Evolutionary conservation across 2,329 filamentous ascomycete genomes (phyloP).

Genomic region (Arthrocladium fulminans): DNA sequence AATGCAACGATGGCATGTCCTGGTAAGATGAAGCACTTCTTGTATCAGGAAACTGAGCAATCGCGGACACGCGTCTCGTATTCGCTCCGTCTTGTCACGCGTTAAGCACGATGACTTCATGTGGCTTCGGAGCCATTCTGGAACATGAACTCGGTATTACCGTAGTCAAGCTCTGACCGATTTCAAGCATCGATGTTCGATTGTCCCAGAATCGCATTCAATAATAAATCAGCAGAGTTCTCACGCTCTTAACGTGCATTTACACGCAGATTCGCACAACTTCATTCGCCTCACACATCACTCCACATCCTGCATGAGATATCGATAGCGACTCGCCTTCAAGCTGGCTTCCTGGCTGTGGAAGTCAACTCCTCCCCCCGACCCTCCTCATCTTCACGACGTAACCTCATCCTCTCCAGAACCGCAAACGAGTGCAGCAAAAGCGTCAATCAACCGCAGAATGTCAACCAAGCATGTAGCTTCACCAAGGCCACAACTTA

Average conservation of each 20-base stretch:
- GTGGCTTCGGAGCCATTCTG: background rate
- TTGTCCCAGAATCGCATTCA: too few relatives aligned
- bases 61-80: constrained; percentile 6
- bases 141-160: background rate
- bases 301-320: background rate
- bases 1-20: too few relatives aligned
- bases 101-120: constrained; percentile 8
- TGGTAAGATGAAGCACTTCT: background rate
- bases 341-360: constrained; percentile 24
- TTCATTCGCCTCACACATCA: background rate
- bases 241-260: background rate
- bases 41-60: background rate
- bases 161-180: background rate
- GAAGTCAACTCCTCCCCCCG: constrained; percentile 12
- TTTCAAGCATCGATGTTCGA: background rate
- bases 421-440: constrained; percentile 1
- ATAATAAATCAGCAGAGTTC: background rate
- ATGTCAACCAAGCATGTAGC: constrained; percentile 31
- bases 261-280: background rate
- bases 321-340: constrained; percentile 9
- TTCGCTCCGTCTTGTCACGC: background rate
- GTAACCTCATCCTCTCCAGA: constrained; percentile 1
- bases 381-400: background rate
- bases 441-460: constrained; percentile 11
- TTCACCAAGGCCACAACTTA: constrained; percentile 45